phyloP scores from a whole-genome alignment of 257 asterid genomes.

The Przewalskia tangutica region DNA sequence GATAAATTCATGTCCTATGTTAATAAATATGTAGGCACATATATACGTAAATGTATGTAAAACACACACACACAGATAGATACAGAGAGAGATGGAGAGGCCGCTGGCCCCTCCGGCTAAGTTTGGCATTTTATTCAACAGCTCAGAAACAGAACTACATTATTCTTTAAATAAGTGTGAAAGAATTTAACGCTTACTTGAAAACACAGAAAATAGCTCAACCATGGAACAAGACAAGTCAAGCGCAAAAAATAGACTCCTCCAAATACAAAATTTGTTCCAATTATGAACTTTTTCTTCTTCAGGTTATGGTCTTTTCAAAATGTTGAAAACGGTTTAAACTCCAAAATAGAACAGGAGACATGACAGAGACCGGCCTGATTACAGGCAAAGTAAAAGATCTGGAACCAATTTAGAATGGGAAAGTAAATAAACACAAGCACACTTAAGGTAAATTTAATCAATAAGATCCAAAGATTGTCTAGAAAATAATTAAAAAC shows the following conservation, averaged over 20 bases:
- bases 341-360: neutral
- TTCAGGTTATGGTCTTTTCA: neutral
- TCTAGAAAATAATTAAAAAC: neutral
- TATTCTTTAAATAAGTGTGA: neutral
- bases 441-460: neutral
- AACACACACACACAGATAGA: neutral
- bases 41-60: neutral
- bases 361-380: neutral
- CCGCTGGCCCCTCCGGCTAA: neutral
- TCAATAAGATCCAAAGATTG: neutral
- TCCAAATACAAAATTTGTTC: neutral
- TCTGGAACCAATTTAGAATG: neutral
- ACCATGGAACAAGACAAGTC: neutral
- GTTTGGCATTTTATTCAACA: neutral
- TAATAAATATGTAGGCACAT: neutral
- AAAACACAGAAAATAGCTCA: neutral
- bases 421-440: neutral
- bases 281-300: neutral
- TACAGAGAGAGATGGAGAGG: neutral
- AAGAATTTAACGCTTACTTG: neutral
- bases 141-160: neutral
- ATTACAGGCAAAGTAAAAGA: neutral
- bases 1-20: neutral
- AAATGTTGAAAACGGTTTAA: too few relatives aligned
- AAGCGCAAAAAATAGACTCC: neutral